Evolutionary conservation across 1,139 yeast genomes (phyloP), one percentile per base, ranked within the genome.

Genomic region (Spencermartinsiella ligniputridi): DNA sequence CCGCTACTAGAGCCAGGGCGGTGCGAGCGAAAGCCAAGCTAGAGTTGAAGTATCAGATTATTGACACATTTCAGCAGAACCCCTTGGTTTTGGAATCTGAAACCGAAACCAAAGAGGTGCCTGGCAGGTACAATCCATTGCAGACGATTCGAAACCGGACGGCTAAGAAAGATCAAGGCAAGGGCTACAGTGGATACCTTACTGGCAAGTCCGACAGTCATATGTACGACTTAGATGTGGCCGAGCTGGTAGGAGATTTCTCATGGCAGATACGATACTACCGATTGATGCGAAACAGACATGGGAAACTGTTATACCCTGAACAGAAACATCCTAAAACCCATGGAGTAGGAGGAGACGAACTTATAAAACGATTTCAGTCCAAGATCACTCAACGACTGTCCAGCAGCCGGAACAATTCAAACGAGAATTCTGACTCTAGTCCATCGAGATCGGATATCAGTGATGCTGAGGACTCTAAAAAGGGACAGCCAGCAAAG

Each of bases 81-180:
- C 32, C 32, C 13, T 18, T 36, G 30, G 9, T 37, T n/a, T 19
- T 41, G 8, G 32, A 36, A 12, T 42, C 22, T 3, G 44, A 36
- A n/a, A 22, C 40, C 3, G 40, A 34, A 6, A 25, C 13, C n/a
- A 39, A 21, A n/a, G 27, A 15, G 9, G 19, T 22, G 13, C 33
- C 24, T 2, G 36, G 41, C 5, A 32, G 27, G 11, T 88, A 83
- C 64, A 88, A 88, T 58, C 96, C 96, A 1, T 67, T 88, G 38
- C 96, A 86, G 60, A 75, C 81, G 16, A 77, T 88, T 30, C 68
- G 97, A 49, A 84, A 88, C 61, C 69, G 96, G 45, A 70, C 72
- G 47, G 9, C 39, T 11, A 45, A 46, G 34, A 46, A 44, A 29
- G 41, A 40, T 33, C 45, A 41, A 35, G 47, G 49, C 17, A 40